phyloP scores from a whole-genome alignment of 306 rosid species.

The Lagenaria siceraria region DNA sequence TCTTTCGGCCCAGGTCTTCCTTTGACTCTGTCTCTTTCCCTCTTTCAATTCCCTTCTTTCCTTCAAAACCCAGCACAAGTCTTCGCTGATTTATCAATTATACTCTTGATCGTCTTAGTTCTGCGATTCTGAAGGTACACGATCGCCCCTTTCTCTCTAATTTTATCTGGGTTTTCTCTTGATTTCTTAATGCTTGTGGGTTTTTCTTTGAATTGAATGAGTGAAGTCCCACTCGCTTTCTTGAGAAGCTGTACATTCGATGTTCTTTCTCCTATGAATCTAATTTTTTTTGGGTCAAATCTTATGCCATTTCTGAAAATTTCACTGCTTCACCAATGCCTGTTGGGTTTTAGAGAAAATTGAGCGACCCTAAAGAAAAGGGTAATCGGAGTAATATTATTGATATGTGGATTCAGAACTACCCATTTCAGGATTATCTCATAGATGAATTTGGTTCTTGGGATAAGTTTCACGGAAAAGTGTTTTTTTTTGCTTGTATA shows the following conservation, averaged over 20 bases:
- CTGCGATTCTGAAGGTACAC: not conserved
- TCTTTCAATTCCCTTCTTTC: not conserved
- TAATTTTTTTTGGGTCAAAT: not conserved
- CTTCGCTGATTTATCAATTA: not conserved
- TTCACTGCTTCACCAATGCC: not conserved
- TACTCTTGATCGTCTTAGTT: not conserved
- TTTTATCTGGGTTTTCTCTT: not conserved
- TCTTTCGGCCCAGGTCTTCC: slow-evolving; percentile 3
- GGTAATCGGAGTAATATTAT: not conserved
- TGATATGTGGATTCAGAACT: not conserved
- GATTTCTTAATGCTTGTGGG: not conserved
- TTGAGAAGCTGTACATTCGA: not conserved
- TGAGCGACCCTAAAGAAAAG: not conserved
- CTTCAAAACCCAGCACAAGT: not conserved
- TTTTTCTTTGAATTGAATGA: not conserved
- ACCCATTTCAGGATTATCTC: not conserved
- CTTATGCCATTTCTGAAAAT: not conserved
- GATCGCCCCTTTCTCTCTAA: not conserved
- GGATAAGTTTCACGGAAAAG: not conserved
- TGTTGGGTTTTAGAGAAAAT: not conserved
- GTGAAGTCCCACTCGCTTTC: not conserved
- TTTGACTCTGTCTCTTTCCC: slow-evolving; percentile 9
- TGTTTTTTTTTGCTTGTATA: not conserved
- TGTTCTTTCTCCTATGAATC: not conserved
- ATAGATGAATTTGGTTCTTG: not conserved